Evolutionary conservation across 2,329 filamentous ascomycete species (phyloP), one percentile per base, ranked within the genome.

Genomic region (Alternaria sp.): DNA sequence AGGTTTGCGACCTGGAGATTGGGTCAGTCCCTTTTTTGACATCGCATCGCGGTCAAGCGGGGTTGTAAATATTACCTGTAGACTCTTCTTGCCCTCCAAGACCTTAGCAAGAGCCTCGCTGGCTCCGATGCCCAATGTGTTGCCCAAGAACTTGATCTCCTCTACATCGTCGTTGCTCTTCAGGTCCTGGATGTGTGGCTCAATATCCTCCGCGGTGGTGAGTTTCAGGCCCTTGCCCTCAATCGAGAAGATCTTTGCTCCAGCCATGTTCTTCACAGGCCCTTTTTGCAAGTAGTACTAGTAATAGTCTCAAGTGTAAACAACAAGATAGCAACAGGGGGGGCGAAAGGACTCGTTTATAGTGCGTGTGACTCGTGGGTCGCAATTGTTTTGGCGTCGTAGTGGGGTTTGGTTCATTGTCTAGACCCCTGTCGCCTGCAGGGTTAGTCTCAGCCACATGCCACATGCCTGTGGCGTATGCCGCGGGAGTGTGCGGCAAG

Each of bases 161-260:
- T 96, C 93, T 58, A 96, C 86, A 73, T 93, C 86, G 57, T 87
- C 81, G 81, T 89, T 90, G 59, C 88, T 87, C 64, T 87, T 84
- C 63, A 99, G 87, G 51, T 87, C 85, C 69, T 89, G 86, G 74
- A 97, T 91, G 79, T 97, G 90, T 67, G 91, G 84, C 79, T 95
- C 91, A 63, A 98, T 87, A 79, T 98, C 93, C 66, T 88, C 90
- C 52, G 92, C 92, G 41, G 90, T 92, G 83, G 96, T 90, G 75
- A 99, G 91, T 85, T 97, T 97, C 72, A 98, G 87, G 74, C 91
- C 91, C 83, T 91, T 95, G 80, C 92, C 93, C 81, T 96, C 92
- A 69, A 98, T 88, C 70, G 93, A 94, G 82, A 97, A 98, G 75
- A 92, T 78, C 79, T 91, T 93, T 57, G 80, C 75, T 28, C 67